phyloP scores from a whole-genome alignment of 2,329 filamentous ascomycete genomes.

The Didymella segeticola region DNA sequence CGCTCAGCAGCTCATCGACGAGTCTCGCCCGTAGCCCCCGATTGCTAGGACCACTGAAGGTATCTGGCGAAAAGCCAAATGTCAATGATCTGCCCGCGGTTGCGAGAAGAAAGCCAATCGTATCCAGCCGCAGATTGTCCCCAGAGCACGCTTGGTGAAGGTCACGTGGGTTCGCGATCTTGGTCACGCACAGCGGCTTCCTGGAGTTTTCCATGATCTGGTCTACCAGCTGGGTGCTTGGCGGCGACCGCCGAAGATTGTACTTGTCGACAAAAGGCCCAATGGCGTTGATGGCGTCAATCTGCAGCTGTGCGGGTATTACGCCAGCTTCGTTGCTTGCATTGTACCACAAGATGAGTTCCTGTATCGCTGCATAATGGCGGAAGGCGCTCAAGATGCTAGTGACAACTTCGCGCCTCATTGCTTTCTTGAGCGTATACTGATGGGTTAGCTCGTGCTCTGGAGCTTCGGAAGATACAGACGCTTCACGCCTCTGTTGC shows the following conservation, averaged over 20 bases:
- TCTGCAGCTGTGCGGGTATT: conserved; percentile 45
- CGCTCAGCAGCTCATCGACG: conserved; percentile 40
- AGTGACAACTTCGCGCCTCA: conserved; percentile 39
- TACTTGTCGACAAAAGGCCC: conserved; percentile 41
- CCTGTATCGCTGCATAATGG: conserved; percentile 33
- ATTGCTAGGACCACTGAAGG: conserved; percentile 27
- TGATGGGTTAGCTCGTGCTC: conserved; percentile 40
- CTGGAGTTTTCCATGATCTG: conserved; percentile 38
- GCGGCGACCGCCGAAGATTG: conserved; percentile 32
- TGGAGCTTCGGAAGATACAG: conserved; percentile 33
- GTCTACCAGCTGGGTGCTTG: conserved; percentile 33
- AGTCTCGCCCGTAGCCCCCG: conserved; percentile 29
- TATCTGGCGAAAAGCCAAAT: conserved; percentile 33
- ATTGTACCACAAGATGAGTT: conserved; percentile 34
- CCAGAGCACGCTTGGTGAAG: conserved; percentile 51
- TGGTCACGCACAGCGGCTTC: conserved; percentile 34
- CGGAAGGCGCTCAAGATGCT: conserved; percentile 38
- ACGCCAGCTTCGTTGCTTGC: conserved; percentile 42
- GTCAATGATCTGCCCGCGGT: conserved; percentile 46
- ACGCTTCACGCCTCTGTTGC: conserved; percentile 27
- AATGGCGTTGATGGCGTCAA: conserved; percentile 42
- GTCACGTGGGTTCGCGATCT: conserved; percentile 36
- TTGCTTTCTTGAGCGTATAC: conserved; percentile 39
- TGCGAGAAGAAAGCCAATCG: conserved; percentile 48
- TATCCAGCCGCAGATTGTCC: conserved; percentile 48